Conservation (phyloP, 2,329 filamentous ascomycete species). For the Pseudocercospora fijiensis region DNA sequence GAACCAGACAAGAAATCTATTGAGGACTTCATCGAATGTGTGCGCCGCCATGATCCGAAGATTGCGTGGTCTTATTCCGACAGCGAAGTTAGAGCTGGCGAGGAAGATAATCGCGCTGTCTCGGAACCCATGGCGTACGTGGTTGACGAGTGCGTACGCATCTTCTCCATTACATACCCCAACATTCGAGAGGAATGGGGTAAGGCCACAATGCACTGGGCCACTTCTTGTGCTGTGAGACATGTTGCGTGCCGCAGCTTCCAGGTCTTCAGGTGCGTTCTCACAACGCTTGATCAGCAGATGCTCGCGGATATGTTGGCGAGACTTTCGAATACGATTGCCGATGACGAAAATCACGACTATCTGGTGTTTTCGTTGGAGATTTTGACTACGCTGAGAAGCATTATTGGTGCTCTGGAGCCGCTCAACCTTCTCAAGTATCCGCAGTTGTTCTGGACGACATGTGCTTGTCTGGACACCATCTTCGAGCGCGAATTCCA, state of each 20-base stretch:
- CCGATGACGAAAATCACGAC: slow-evolving; percentile 81
- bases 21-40: slow-evolving; percentile 82
- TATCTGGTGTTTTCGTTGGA: slow-evolving; percentile 98
- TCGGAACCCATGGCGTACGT: slow-evolving; percentile 84
- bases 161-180: slow-evolving; percentile 81
- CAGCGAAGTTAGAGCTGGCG: slow-evolving; percentile 67
- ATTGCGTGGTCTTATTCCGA: slow-evolving; percentile 96
- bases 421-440: slow-evolving; percentile 79
- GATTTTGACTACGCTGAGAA: slow-evolving; percentile 89
- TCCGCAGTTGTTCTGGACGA: slow-evolving; percentile 96
- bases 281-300: slow-evolving; percentile 82
- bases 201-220: slow-evolving; percentile 87
- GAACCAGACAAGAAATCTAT: slow-evolving; percentile 70
- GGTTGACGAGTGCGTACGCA: slow-evolving; percentile 75
- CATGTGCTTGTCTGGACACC: slow-evolving; percentile 91
- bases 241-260: slow-evolving; percentile 96
- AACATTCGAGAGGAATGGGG: slow-evolving; percentile 90
- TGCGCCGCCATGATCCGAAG: slow-evolving; percentile 77
- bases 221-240: slow-evolving; percentile 90
- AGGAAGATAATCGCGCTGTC: slow-evolving; percentile 71
- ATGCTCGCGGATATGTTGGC: slow-evolving; percentile 98
- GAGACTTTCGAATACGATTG: slow-evolving; percentile 91
- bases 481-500: slow-evolving; percentile 95
- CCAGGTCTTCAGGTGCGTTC: slow-evolving; percentile 92
- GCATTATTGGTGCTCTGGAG: slow-evolving; percentile 82